Conservation (phyloP, 352 stramenopile species). For the Pythium guiyangense region DNA sequence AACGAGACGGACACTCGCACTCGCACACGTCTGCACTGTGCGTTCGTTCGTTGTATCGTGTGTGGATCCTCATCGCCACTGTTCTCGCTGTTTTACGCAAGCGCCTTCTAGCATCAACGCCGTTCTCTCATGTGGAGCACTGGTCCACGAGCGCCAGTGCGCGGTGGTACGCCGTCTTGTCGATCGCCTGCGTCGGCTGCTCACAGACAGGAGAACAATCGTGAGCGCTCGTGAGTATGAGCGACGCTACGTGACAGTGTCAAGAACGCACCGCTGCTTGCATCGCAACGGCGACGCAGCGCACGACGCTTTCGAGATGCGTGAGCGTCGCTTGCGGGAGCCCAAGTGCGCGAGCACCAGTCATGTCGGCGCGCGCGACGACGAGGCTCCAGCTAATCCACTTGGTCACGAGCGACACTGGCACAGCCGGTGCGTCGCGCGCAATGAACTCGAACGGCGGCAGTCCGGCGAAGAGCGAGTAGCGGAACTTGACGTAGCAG, state of each 20-base stretch:
- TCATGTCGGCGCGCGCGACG: conserved; percentile 12
- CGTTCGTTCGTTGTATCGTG: too few species aligned
- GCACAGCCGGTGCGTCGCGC: conserved; percentile 18
- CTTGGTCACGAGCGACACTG: conserved; percentile 13
- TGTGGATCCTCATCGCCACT: too few species aligned
- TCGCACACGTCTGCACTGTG: too few species aligned
- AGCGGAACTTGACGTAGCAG: conserved; percentile 49
- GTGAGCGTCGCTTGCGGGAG: neutral
- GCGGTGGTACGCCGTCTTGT: conserved; percentile 1
- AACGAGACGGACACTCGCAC: too few species aligned
- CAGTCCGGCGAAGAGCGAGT: conserved; percentile 31
- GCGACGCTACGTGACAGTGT: neutral
- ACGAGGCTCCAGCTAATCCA: conserved; percentile 25
- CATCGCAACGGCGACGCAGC: conserved; percentile 1
- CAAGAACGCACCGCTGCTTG: neutral
- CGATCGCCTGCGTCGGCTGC: neutral
- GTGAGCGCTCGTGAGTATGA: too few species aligned
- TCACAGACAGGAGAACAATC: neutral
- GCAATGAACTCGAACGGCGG: conserved; percentile 39
- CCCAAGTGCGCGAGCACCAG: neutral
- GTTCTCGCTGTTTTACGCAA: too few species aligned
- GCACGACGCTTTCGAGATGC: neutral
- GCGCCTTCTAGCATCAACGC: too few species aligned
- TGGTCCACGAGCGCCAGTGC: neutral
- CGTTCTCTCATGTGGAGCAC: too few species aligned